These are phyloP conservation scores for Microcera coccophila DNA, from an alignment of 2,329 filamentous ascomycete genomes.

Conservation along the genomic window DNA sequence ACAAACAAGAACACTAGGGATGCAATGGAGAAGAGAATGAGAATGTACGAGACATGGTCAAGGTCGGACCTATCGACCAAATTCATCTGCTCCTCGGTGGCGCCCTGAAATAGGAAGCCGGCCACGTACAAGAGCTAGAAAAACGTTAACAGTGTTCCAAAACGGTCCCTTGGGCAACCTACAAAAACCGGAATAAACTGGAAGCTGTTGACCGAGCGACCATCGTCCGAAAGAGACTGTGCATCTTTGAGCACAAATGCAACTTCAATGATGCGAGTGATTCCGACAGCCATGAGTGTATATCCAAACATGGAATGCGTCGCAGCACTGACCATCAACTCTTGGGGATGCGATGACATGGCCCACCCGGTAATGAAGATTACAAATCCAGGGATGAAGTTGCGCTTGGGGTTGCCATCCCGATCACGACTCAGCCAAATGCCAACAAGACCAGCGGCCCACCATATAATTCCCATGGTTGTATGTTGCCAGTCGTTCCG, in stretches of 20 bases:
- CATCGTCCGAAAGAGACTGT: conserved; percentile 60
- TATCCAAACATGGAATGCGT: conserved; percentile 90
- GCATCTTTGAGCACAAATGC: conserved; percentile 79
- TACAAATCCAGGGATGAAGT: conserved; percentile 88
- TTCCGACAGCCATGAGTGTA: conserved; percentile 84
- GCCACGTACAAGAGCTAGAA: conserved; percentile 78
- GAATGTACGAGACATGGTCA: conserved; percentile 85
- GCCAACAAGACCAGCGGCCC: conserved; percentile 85
- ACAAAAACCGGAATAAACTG: conserved; percentile 54
- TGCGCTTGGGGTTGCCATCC: conserved; percentile 81
- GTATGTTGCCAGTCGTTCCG: conserved; percentile 96
- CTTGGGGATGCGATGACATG: conserved; percentile 89
- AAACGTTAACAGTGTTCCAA: conserved; percentile 12
- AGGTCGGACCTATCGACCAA: conserved; percentile 70
- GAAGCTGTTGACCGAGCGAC: conserved; percentile 62
- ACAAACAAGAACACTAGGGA: conserved; percentile 89
- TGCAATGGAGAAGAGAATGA: conserved; percentile 86
- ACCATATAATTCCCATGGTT: conserved; percentile 99
- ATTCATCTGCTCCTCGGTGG: conserved; percentile 92
- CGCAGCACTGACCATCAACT: conserved; percentile 77
- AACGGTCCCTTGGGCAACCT: conserved; percentile 35
- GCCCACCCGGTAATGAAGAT: conserved; percentile 91
- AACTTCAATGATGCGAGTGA: conserved; percentile 85
- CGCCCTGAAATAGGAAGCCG: conserved; percentile 95
- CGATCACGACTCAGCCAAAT: conserved; percentile 86